phyloP scores from a whole-genome alignment of 2,329 filamentous ascomycete genomes.

The Acrocalymma vagum region DNA sequence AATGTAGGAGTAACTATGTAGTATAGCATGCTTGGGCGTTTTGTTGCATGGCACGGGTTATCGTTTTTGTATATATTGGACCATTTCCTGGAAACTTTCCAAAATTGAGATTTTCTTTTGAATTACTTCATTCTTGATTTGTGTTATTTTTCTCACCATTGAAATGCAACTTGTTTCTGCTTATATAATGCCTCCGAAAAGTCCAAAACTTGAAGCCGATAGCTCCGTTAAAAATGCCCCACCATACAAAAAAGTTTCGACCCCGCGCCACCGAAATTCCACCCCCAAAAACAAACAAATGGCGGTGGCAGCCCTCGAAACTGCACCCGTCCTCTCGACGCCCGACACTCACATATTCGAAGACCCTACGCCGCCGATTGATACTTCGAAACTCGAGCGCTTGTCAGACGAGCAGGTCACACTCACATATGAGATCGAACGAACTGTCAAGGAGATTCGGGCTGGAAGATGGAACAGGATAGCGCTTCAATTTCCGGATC shows the following conservation, averaged over 20 bases:
- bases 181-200: too few species aligned
- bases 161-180: too few species aligned
- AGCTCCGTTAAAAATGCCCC: conserved; percentile 14
- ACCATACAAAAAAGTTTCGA: conserved; percentile 20
- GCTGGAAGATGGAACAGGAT: conserved; percentile 76
- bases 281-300: conserved; percentile 25
- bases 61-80: too few species aligned
- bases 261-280: conserved; percentile 22
- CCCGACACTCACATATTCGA: conserved; percentile 69
- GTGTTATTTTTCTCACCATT: too few species aligned
- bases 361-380: conserved; percentile 56
- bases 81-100: too few species aligned
- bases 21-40: too few species aligned
- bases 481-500: conserved; percentile 94
- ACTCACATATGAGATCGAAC: conserved; percentile 83
- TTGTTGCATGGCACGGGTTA: too few species aligned
- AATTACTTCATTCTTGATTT: too few species aligned
- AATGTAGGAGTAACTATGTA: too few species aligned
- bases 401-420: conserved; percentile 74
- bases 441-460: conserved; percentile 80
- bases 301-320: conserved; percentile 33
- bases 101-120: too few species aligned
- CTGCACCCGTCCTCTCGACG: conserved; percentile 68
- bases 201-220: too few species aligned
- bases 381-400: conserved; percentile 38